phyloP scores from a whole-genome alignment of 2,329 filamentous ascomycete genomes.

The Colletotrichum sp. region DNA sequence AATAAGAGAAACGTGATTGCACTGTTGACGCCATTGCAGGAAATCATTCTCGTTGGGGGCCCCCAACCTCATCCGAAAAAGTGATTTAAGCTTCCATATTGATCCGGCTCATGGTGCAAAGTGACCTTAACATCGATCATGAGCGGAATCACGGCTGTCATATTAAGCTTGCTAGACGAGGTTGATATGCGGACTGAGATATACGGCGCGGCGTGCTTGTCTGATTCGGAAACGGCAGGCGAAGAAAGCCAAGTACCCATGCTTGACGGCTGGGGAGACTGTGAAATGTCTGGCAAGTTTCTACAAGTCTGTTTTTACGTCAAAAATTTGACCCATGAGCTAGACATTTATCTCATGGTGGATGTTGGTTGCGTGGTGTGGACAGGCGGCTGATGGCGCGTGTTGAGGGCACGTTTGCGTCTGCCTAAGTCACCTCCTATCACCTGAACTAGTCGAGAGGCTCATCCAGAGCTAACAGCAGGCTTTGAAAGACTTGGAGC shows the following conservation, averaged over 20 bases:
- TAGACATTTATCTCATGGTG: background rate
- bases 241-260: background rate
- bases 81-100: background rate
- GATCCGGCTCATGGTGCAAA: background rate
- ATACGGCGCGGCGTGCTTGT: no score
- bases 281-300: background rate
- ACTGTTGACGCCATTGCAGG: background rate
- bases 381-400: background rate
- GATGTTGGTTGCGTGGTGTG: background rate
- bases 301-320: background rate
- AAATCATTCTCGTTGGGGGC: background rate
- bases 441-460: background rate
- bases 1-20: background rate
- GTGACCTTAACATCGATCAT: rapidly evolving
- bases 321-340: background rate
- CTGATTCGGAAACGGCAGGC: no score
- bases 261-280: background rate
- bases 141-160: background rate
- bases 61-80: background rate
- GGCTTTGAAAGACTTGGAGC: background rate
- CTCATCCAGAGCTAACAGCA: rapidly evolving
- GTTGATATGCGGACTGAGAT: background rate
- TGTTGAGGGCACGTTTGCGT: background rate
- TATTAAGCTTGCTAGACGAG: background rate
- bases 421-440: background rate